Evolutionary conservation across 192 early-diverging fungal species (phyloP).

Genomic region (Rhizophagus clarus): DNA sequence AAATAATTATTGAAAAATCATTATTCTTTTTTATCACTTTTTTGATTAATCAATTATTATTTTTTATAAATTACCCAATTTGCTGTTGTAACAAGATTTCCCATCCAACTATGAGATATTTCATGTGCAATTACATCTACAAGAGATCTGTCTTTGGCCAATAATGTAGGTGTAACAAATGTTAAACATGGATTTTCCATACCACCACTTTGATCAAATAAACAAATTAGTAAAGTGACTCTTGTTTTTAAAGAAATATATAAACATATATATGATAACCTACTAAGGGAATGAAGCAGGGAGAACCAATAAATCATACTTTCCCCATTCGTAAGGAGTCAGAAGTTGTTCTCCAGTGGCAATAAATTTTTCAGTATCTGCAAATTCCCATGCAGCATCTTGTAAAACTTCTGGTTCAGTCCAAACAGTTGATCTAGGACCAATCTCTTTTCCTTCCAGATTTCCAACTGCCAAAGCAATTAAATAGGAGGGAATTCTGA

Average conservation of each 20-base stretch:
- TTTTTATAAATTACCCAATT: constrained; percentile 68
- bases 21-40: not conserved
- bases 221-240: not conserved
- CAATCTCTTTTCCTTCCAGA: constrained; percentile 75
- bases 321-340: constrained; percentile 95
- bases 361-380: constrained; percentile 68
- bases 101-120: constrained; percentile 90
- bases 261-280: not conserved
- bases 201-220: constrained; percentile 53
- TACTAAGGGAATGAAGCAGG: constrained; percentile 86
- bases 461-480: constrained; percentile 95
- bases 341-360: constrained; percentile 70
- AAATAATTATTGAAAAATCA: not conserved
- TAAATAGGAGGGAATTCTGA: constrained; percentile 92
- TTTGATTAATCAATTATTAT: constrained; percentile 16
- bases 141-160: constrained; percentile 92
- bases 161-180: constrained; percentile 95
- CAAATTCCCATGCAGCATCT: constrained; percentile 93
- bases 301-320: constrained; percentile 91
- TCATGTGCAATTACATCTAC: constrained; percentile 97
- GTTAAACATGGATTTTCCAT: constrained; percentile 99
- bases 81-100: constrained; percentile 81
- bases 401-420: constrained; percentile 91
- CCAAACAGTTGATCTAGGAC: constrained; percentile 95
- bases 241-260: too few species aligned